Evolutionary conservation across 306 rosid species (phyloP).

Genomic region (Nissolia schottii): DNA sequence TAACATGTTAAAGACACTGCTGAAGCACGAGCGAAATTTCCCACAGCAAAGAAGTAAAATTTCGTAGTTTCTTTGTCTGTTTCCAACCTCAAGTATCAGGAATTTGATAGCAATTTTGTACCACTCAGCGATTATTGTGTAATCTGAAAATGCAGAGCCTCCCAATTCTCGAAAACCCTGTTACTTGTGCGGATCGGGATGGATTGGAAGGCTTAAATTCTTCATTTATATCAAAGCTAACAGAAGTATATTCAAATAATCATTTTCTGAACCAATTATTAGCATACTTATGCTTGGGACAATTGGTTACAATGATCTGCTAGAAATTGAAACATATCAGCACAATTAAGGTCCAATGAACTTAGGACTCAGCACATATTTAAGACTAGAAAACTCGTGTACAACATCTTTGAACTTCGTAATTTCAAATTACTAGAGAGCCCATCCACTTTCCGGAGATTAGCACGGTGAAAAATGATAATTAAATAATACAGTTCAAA

Average conservation of each 20-base stretch:
- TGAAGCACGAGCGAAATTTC: background rate
- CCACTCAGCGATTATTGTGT: background rate
- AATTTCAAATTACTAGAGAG: slow-evolving; percentile 6
- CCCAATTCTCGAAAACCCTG: background rate
- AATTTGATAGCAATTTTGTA: background rate
- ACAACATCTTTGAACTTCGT: background rate
- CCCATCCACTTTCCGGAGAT: background rate
- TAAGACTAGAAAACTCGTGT: background rate
- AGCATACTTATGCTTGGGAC: background rate
- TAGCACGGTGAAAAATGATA: background rate
- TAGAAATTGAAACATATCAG: background rate
- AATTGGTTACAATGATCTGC: background rate
- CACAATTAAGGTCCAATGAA: background rate
- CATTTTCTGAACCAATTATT: background rate
- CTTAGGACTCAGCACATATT: slow-evolving; percentile 29
- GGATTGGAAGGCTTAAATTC: background rate
- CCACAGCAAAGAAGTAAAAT: background rate
- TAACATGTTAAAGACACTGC: background rate
- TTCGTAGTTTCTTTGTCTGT: background rate
- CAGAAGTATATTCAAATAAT: background rate
- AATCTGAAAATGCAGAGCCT: background rate
- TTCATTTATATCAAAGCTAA: background rate
- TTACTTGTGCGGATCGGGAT: background rate
- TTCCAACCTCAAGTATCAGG: background rate
- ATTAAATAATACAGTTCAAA: background rate